phyloP scores from a whole-genome alignment of 2,329 filamentous ascomycete genomes.

The Fusarium lyarnte region DNA sequence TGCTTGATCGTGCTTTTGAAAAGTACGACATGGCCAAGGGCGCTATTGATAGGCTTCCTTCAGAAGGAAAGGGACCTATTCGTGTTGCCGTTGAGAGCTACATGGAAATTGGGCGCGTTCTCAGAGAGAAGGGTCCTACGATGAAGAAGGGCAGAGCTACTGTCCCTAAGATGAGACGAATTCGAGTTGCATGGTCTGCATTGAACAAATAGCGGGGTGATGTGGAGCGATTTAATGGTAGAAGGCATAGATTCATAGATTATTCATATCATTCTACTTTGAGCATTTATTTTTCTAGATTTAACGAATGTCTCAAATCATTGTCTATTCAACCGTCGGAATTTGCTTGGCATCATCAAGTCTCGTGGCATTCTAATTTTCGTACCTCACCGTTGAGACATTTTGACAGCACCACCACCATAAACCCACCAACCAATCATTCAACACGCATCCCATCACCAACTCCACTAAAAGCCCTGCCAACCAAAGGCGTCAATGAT shows the following conservation, averaged over 20 bases:
- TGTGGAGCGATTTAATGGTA: background rate
- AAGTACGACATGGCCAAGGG: conserved; percentile 65
- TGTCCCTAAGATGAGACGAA: conserved; percentile 56
- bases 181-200: conserved; percentile 67
- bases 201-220: conserved; percentile 45
- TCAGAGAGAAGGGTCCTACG: conserved; percentile 54
- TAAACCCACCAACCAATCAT: background rate
- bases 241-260: conserved; percentile 6
- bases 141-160: conserved; percentile 55
- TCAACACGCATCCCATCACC: conserved; percentile 6
- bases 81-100: conserved; percentile 78
- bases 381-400: background rate
- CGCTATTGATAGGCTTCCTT: conserved; percentile 70
- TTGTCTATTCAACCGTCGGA: background rate
- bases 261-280: background rate
- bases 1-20: conserved; percentile 69
- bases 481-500: conserved; percentile 2
- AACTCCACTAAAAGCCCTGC: background rate
- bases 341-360: background rate
- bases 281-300: rapidly evolving
- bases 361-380: background rate
- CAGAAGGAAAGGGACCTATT: conserved; percentile 69
- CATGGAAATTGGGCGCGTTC: conserved; percentile 77
- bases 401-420: background rate
- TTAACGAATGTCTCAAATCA: rapidly evolving